Evolutionary conservation across 176 grass and related monocot species (phyloP).

Genomic region (Avena sativa): DNA sequence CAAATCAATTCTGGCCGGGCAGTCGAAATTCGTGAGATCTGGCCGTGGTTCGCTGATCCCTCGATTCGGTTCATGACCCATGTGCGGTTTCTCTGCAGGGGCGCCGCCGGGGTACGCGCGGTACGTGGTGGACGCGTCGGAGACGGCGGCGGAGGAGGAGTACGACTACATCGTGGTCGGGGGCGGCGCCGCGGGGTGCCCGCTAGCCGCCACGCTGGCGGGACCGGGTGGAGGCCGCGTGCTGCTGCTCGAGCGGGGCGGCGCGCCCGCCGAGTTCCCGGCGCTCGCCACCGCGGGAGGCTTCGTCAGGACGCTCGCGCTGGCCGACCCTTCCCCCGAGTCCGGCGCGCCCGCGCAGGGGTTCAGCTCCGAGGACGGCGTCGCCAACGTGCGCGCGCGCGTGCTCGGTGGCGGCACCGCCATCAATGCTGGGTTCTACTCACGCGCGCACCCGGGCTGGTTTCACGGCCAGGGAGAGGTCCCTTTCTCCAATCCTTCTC

Average conservation of each 20-base stretch:
- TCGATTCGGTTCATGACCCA: no score
- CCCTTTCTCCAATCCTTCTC: background rate
- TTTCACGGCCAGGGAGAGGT: slow-evolving; percentile 45
- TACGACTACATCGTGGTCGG: slow-evolving; percentile 96
- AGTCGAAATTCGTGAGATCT: no score
- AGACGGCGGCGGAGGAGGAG: slow-evolving; percentile 59
- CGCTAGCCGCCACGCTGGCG: slow-evolving; percentile 72
- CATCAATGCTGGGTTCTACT: slow-evolving; percentile 92
- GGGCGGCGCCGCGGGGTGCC: slow-evolving; percentile 75
- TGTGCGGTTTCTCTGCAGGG: no score
- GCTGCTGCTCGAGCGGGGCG: slow-evolving; percentile 77
- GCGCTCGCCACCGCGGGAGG: slow-evolving; percentile 55
- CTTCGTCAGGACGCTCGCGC: slow-evolving; percentile 69
- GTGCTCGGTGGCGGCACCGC: slow-evolving; percentile 68
- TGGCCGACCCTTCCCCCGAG: slow-evolving; percentile 54
- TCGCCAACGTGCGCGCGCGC: slow-evolving; percentile 65
- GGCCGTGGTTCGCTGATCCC: no score
- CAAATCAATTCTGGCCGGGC: background rate
- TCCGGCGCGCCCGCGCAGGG: slow-evolving; percentile 52
- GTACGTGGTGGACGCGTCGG: slow-evolving; percentile 60
- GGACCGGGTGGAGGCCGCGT: slow-evolving; percentile 46
- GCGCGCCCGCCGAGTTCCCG: slow-evolving; percentile 67
- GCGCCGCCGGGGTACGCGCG: slow-evolving; percentile 50
- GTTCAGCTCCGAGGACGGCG: slow-evolving; percentile 65
- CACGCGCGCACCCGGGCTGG: slow-evolving; percentile 64